Evolutionary conservation across 2,329 filamentous ascomycete species (phyloP), one percentile per base, ranked within the genome.

Genomic region (Massarina eburnea): DNA sequence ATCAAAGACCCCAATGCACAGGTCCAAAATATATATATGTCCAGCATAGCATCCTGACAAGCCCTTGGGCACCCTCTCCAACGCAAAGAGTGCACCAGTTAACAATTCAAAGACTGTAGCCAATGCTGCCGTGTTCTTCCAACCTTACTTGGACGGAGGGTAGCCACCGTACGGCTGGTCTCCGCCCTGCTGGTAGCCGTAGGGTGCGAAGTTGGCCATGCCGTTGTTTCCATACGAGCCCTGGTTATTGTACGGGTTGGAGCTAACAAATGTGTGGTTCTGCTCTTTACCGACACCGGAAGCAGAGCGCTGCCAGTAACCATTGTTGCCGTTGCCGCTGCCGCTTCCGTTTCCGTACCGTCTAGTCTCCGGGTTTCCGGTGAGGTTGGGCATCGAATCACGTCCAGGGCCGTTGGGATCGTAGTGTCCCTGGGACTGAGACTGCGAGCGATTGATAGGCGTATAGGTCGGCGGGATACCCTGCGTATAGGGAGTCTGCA

Each of bases 381-480:
- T 30, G 41, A 57, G 46, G 2, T 41, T 45, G 8, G 52, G 20
- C 15, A 43, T 41, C 6, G 48, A 37, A 10, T 58, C 52, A n/a
- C 49, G 46, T 29, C 41, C 40, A 4, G 40, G 14, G 10, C 61
- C 57, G 14, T n/a, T n/a, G n/a, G n/a, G n/a, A n/a, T 49, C 39
- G 34, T 58, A 62, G 43, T 49, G 61, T 17, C 48, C 46, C 21
- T 34, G 46, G 29, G 63, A 49, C 5, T 56, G 55, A 14, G 57
- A 54, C 29, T 65, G 62, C 15, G 62, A 60, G 21, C 60, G 62
- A 36, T 60, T 51, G 21, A 48, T 41, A 4, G 57, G 54, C 17
- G 37, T 27, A n/a, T 42, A 46, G 10, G 44, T 21, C 14, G 38
- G 19, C 15, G 39, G 41, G 12, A 40, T 14, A n/a, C 26, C 45